A percentile compares a stretch with the other conserved stretches of the same genome.
These are phyloP conservation scores for Zygosaccharomyces pseudobailii DNA, from an alignment of 1,139 yeast genomes.

Conservation along the genomic window DNA sequence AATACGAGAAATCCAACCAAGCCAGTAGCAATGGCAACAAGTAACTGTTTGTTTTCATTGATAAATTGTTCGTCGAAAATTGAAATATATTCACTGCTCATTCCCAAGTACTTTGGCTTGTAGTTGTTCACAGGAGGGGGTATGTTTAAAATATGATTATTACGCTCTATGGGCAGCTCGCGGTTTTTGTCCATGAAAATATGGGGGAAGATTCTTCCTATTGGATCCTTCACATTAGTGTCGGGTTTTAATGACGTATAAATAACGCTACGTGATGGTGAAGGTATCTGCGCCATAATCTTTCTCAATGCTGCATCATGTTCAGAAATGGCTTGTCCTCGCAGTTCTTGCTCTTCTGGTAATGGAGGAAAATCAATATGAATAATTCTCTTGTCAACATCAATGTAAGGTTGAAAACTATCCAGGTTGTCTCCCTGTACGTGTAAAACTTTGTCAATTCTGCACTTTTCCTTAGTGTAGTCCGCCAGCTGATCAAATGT, in stretches of 20 bases:
- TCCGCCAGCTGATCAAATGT: constrained; percentile 28
- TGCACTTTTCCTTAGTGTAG: constrained; percentile 20
- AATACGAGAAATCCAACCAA: constrained; percentile 16
- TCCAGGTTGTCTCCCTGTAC: constrained; percentile 22
- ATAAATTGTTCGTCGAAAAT: constrained; percentile 24
- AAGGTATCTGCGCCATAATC: constrained; percentile 59
- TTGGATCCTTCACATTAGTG: constrained; percentile 10
- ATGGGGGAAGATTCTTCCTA: constrained; percentile 32
- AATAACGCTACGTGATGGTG: constrained; percentile 57
- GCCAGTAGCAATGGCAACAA: constrained; percentile 18
- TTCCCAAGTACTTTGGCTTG: constrained; percentile 27
- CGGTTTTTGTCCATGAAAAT: constrained; percentile 36
- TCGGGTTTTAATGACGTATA: constrained; percentile 38
- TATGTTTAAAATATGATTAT: constrained; percentile 39
- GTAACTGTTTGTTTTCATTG: constrained; percentile 17
- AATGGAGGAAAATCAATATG: constrained; percentile 49
- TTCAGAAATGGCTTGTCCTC: constrained; percentile 35
- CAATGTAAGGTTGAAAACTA: constrained; percentile 44
- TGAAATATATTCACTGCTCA: constrained; percentile 14
- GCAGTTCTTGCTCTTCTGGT: constrained; percentile 37
- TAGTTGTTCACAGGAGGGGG: constrained; percentile 34
- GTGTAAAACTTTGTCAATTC: constrained; percentile 18
- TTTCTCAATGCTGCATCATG: constrained; percentile 51
- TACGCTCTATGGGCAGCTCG: constrained; percentile 51
- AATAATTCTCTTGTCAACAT: constrained; percentile 57